Conservation (phyloP, 164 flowering plant genomes). For the Tinospora cordifolia region DNA sequence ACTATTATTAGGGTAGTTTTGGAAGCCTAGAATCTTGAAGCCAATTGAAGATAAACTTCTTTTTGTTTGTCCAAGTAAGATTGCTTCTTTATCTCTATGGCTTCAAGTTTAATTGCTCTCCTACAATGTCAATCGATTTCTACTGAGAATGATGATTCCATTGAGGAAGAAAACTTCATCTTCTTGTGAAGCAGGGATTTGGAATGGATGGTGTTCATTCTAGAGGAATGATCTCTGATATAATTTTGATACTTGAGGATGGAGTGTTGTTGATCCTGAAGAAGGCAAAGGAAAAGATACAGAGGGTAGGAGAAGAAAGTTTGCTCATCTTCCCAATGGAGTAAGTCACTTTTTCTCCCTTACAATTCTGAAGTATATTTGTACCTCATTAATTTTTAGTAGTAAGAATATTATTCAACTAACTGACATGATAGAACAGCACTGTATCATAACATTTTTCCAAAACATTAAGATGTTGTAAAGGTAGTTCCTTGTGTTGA, state of each 20-base stretch:
- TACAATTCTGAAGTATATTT: too few relatives aligned
- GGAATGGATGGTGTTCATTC: not conserved
- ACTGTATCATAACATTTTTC: too few relatives aligned
- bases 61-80: not conserved
- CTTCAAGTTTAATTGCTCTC: slow-evolving; percentile 5
- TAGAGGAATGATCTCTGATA: not conserved
- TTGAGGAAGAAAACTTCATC: not conserved
- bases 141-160: not conserved
- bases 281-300: too few relatives aligned
- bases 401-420: too few relatives aligned
- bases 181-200: not conserved
- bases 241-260: not conserved
- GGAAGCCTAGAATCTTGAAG: not conserved
- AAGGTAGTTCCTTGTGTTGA: too few relatives aligned
- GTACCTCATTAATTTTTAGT: too few relatives aligned
- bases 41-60: not conserved
- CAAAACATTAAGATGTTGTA: too few relatives aligned
- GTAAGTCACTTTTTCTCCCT: too few relatives aligned
- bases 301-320: too few relatives aligned
- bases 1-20: slow-evolving; percentile 35
- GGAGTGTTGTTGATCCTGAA: too few relatives aligned
- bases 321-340: too few relatives aligned
- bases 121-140: not conserved
- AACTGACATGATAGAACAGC: too few relatives aligned
- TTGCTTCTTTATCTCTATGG: not conserved